Percentiles rank a stretch among this genome's conserved stretches.
Conservation (phyloP, 2,329 filamentous ascomycete species). For the Hymenoscyphus fructigenus region DNA sequence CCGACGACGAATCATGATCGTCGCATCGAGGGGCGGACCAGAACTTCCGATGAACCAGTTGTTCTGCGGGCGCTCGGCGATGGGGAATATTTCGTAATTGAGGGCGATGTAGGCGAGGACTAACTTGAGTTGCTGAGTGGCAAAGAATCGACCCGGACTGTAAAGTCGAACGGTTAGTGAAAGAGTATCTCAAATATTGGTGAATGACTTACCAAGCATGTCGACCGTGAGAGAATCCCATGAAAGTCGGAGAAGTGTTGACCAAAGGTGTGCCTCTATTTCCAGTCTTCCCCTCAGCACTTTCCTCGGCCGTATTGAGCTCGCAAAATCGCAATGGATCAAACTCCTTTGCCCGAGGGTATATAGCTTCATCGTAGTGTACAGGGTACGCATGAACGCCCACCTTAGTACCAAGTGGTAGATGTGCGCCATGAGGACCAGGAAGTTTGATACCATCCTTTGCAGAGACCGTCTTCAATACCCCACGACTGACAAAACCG, state of each 20-base stretch:
- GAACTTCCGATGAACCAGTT: slow-evolving; percentile 35
- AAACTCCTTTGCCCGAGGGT: slow-evolving; percentile 20
- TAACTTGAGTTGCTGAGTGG: slow-evolving; percentile 28
- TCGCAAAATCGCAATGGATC: slow-evolving; percentile 24
- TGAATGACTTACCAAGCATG: slow-evolving; percentile 34
- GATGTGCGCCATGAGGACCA: slow-evolving; percentile 26
- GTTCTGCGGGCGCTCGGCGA: slow-evolving; percentile 35
- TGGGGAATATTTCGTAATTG: slow-evolving; percentile 29
- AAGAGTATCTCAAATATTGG: slow-evolving; percentile 9
- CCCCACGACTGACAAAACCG: slow-evolving; percentile 31
- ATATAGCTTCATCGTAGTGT: slow-evolving; percentile 26
- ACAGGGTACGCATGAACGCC: slow-evolving; percentile 30
- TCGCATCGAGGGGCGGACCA: slow-evolving; percentile 35
- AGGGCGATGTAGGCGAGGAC: slow-evolving; percentile 29
- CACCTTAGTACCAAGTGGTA: slow-evolving; percentile 41
- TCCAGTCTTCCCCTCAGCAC: slow-evolving; percentile 3
- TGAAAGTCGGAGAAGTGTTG: slow-evolving; percentile 27
- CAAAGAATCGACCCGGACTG: slow-evolving; percentile 31
- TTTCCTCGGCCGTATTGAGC: background rate
- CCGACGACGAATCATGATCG: slow-evolving; percentile 30
- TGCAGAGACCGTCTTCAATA: slow-evolving; percentile 33
- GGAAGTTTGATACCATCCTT: slow-evolving; percentile 43
- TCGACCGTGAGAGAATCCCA: slow-evolving; percentile 35
- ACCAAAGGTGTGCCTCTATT: slow-evolving; percentile 28
- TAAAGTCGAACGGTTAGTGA: slow-evolving; percentile 20